Conservation (phyloP, 768 basidiomycete species). For the Leccinum broughii region DNA sequence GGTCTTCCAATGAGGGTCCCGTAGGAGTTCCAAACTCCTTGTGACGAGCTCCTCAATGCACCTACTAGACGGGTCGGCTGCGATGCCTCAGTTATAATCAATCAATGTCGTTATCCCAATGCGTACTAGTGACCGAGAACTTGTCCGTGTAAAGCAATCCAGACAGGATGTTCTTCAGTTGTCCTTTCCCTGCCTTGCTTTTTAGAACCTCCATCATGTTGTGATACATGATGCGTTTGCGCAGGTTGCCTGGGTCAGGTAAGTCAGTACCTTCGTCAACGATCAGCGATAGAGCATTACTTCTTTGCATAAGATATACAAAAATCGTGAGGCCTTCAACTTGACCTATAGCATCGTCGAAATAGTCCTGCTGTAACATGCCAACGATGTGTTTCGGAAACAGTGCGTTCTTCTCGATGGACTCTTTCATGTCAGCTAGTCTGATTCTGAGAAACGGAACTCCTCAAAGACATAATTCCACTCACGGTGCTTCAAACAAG, state of each 20-base stretch:
- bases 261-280: background rate
- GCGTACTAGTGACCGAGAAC: constrained; percentile 7
- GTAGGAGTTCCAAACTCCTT: constrained; percentile 9
- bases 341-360: constrained; percentile 24
- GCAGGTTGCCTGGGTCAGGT: constrained; percentile 9
- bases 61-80: background rate
- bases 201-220: constrained; percentile 6
- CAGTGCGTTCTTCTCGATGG: constrained; percentile 1
- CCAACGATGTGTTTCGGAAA: constrained; percentile 14
- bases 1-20: constrained; percentile 8
- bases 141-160: constrained; percentile 13
- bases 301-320: constrained; percentile 18
- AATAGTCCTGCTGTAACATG: constrained; percentile 25
- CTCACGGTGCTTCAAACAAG: constrained; percentile 20
- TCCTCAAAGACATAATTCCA: background rate
- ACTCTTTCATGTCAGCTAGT: constrained; percentile 16
- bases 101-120: background rate
- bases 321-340: constrained; percentile 29
- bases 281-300: constrained; percentile 7
- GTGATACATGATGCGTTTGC: constrained; percentile 10
- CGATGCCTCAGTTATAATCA: background rate
- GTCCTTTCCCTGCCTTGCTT: constrained; percentile 9
- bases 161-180: constrained; percentile 19
- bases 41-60: constrained; percentile 9
- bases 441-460: background rate